Evolutionary conservation across 768 basidiomycete species (phyloP).

Genomic region (Pleurotus citrinopileatus): DNA sequence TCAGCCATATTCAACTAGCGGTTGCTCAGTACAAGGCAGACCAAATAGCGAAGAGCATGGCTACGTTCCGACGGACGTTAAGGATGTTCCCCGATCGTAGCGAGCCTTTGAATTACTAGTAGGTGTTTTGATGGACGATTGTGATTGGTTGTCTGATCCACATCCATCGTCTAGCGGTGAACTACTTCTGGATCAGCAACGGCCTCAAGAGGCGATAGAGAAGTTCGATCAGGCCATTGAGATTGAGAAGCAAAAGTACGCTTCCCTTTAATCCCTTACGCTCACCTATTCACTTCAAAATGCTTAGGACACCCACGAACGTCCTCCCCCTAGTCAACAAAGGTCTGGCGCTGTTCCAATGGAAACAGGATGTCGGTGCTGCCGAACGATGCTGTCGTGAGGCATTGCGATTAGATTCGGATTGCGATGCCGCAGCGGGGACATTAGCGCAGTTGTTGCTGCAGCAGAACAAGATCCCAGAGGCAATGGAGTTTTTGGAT

Average conservation of each 20-base stretch:
- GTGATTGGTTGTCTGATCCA: neutral
- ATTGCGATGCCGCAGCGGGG: conserved; percentile 95
- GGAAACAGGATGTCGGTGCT: conserved; percentile 83
- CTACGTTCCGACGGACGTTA: conserved; percentile 83
- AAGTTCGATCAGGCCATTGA: conserved; percentile 93
- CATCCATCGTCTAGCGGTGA: conserved; percentile 80
- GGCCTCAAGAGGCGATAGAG: conserved; percentile 84
- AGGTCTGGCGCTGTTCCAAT: conserved; percentile 94
- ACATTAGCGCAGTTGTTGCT: conserved; percentile 91
- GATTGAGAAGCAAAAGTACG: conserved; percentile 75
- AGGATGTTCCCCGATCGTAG: conserved; percentile 81
- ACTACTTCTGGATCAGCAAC: conserved; percentile 86
- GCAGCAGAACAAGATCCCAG: conserved; percentile 86
- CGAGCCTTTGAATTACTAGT: conserved; percentile 97
- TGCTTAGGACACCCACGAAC: conserved; percentile 60
- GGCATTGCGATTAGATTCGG: conserved; percentile 84
- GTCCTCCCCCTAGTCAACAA: conserved; percentile 96
- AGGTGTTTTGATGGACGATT: conserved; percentile 23
- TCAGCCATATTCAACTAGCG: conserved; percentile 95
- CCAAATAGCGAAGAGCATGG: conserved; percentile 78
- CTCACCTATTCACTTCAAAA: conserved; percentile 15
- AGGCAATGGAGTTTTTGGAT: conserved; percentile 85
- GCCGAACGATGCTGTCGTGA: conserved; percentile 87
- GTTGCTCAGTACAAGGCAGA: conserved; percentile 95
- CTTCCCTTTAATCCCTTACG: conserved; percentile 11